A percentile compares a stretch with the other conserved stretches of the same genome.
Evolutionary conservation across 306 rosid genomes (phyloP).

Genomic region (Sicyos edulis): DNA sequence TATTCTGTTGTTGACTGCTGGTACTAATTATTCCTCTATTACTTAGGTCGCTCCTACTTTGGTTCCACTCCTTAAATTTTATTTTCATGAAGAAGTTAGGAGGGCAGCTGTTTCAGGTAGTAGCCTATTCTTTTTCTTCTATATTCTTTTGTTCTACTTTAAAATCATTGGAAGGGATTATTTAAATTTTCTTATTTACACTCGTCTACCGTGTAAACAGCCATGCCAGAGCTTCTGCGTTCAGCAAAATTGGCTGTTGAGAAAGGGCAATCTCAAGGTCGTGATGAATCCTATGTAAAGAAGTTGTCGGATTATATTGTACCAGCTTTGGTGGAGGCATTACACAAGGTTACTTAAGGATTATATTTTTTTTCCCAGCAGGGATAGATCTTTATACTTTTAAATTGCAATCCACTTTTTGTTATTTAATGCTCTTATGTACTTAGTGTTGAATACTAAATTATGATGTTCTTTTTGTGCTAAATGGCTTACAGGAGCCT

Average conservation of each 20-base stretch:
- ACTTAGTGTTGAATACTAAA: neutral
- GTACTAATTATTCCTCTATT: neutral
- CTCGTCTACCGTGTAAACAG: conserved; percentile 30
- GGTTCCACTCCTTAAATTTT: conserved; percentile 22
- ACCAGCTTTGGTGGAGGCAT: conserved; percentile 92
- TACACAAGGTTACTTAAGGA: conserved; percentile 53
- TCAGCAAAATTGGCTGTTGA: conserved; percentile 91
- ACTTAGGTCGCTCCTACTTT: conserved; percentile 79
- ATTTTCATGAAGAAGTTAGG: conserved; percentile 25
- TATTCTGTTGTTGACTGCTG: conserved; percentile 9
- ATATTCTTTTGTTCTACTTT: neutral
- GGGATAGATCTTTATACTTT: neutral
- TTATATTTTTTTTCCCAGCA: neutral
- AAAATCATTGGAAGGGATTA: neutral
- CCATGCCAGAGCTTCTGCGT: conserved; percentile 89
- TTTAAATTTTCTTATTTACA: neutral
- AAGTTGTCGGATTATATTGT: conserved; percentile 71
- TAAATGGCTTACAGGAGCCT: conserved; percentile 61
- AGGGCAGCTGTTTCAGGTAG: conserved; percentile 96
- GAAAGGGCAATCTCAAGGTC: conserved; percentile 89
- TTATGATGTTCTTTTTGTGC: neutral
- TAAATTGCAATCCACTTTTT: neutral
- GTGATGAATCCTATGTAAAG: conserved; percentile 65
- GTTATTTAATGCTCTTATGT: conserved; percentile 17
- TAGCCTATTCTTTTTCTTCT: neutral